Base-by-base conservation (phyloP, 2,329 filamentous ascomycete genomes). In the Apiospora arundinis region DNA sequence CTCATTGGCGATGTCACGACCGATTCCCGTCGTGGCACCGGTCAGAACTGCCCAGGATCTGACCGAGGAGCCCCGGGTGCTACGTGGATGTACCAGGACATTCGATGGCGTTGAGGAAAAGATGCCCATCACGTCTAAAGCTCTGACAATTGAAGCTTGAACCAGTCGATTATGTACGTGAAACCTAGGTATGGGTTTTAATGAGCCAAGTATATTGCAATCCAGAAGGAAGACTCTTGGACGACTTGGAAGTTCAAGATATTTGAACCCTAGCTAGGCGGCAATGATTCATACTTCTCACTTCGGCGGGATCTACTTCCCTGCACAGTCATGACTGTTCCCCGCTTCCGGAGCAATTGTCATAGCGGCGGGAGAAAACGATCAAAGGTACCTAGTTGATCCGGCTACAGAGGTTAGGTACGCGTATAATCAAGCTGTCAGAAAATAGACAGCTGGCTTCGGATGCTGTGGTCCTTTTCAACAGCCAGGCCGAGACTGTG, bases 81-180 rank as follows among this genome's bases (percentile, higher is more conserved):
- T 63, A 21, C 56, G 56, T 63, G 56, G 21, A 21, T 63, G 56
- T 18, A 40, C 56, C 32, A 63, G 28, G 21, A 40, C 21, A 14
- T 63, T 63, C 8, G 56, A 40, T 7, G 56, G 56, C 6, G 56
- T 63, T 32, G 56, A 40, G 32, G 56, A 40, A 63, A 63, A 63
- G 28, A 63, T 40, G 32, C 56, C 56, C 56, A 63, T 63, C 4
- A 14, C 11, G 28, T 40, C 32, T 40, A 8, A 8, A 40, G 21
- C 6, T n/a, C 52, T 21, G 18, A 16, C 52, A 3, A n/a, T 21
- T 25, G 16, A 37, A 32, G 4, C 52, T 16, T n/a, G 32, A n/a
- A 14, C 1, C n/a, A 2, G 16, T 12, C 14, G 21, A 63, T 40
- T 18, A 63, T 21, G 7, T 6, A 60, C 12, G 37, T 37, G 3